A percentile compares a stretch with the other conserved stretches of the same genome.
Conservation (phyloP, 129 eudicot genomes). For the Flaveria trinervia region DNA sequence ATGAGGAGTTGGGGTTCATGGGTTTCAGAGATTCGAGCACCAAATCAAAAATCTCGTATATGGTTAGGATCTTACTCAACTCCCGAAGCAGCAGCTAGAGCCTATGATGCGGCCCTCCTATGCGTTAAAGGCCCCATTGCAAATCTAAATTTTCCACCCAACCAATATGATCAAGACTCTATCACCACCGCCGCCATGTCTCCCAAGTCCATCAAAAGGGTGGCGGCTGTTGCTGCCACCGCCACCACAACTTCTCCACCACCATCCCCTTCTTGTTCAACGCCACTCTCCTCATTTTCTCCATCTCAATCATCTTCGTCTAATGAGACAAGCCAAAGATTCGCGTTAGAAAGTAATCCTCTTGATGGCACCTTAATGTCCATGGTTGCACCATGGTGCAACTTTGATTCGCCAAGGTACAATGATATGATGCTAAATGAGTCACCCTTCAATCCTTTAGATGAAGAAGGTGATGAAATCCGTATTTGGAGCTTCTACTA, state of each 20-base stretch:
- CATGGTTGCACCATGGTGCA: slow-evolving; percentile 55
- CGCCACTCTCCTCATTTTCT: slow-evolving; percentile 26
- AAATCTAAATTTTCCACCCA: slow-evolving; percentile 69
- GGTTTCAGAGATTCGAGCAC: slow-evolving; percentile 88
- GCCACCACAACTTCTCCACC: slow-evolving; percentile 16
- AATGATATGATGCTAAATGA: slow-evolving; percentile 48
- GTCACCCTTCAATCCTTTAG: slow-evolving; percentile 45
- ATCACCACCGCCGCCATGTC: slow-evolving; percentile 42
- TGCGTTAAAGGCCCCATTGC: slow-evolving; percentile 80
- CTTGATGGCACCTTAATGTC: slow-evolving; percentile 37
- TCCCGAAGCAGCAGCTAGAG: slow-evolving; percentile 92
- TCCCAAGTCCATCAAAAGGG: slow-evolving; percentile 75
- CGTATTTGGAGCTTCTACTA: slow-evolving; percentile 76
- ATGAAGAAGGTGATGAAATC: slow-evolving; percentile 61
- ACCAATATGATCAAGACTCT: slow-evolving; percentile 23
- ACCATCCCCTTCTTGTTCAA: slow-evolving; percentile 22
- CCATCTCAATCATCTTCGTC: slow-evolving; percentile 31
- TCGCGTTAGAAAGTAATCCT: not conserved
- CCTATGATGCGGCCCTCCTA: slow-evolving; percentile 86
- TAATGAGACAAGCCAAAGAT: slow-evolving; percentile 26
- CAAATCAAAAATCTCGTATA: slow-evolving; percentile 87
- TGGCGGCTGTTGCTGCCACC: slow-evolving; percentile 80
- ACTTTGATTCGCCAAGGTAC: slow-evolving; percentile 64
- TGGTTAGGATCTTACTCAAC: slow-evolving; percentile 94
- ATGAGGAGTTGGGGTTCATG: slow-evolving; percentile 99